Conservation (phyloP, 345 rosid species). For the Rubroshorea leprosula region DNA sequence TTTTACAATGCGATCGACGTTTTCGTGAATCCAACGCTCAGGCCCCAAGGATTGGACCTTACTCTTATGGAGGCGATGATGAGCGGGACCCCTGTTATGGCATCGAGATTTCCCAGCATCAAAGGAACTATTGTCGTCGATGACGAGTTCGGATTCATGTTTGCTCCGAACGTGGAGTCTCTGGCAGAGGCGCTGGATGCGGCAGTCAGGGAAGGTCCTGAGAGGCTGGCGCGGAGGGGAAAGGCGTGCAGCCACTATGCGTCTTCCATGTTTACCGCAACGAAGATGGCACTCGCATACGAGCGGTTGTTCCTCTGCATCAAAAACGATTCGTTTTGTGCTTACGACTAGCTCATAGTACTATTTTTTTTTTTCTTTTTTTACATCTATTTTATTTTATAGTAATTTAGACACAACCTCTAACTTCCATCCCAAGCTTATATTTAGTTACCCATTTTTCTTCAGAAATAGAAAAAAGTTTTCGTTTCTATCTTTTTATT, state of each 20-base stretch:
- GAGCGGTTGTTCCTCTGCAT: slow-evolving; percentile 88
- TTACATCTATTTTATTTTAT: neutral
- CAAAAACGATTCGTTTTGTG: slow-evolving; percentile 61
- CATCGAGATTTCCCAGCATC: slow-evolving; percentile 82
- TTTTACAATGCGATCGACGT: slow-evolving; percentile 77
- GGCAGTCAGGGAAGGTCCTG: slow-evolving; percentile 55
- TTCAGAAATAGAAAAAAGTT: too few relatives aligned
- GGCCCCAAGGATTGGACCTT: slow-evolving; percentile 92
- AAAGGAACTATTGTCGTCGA: slow-evolving; percentile 78
- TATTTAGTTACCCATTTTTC: too few relatives aligned
- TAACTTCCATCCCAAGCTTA: too few relatives aligned
- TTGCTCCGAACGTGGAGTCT: slow-evolving; percentile 80
- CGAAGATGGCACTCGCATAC: slow-evolving; percentile 86
- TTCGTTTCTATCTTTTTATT: too few relatives aligned
- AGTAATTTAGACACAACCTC: too few relatives aligned
- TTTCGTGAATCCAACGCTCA: slow-evolving; percentile 77
- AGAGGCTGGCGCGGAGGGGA: slow-evolving; percentile 66
- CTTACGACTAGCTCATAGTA: slow-evolving; percentile 26
- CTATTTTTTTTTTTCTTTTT: neutral
- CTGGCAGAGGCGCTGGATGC: slow-evolving; percentile 48
- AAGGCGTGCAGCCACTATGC: slow-evolving; percentile 64
- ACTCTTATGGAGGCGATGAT: slow-evolving; percentile 95
- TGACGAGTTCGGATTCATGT: slow-evolving; percentile 82
- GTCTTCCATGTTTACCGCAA: slow-evolving; percentile 69
- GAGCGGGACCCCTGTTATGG: slow-evolving; percentile 87